Evolutionary conservation across 2,329 filamentous ascomycete genomes (phyloP).

Genomic region (Neospermospora avenae): DNA sequence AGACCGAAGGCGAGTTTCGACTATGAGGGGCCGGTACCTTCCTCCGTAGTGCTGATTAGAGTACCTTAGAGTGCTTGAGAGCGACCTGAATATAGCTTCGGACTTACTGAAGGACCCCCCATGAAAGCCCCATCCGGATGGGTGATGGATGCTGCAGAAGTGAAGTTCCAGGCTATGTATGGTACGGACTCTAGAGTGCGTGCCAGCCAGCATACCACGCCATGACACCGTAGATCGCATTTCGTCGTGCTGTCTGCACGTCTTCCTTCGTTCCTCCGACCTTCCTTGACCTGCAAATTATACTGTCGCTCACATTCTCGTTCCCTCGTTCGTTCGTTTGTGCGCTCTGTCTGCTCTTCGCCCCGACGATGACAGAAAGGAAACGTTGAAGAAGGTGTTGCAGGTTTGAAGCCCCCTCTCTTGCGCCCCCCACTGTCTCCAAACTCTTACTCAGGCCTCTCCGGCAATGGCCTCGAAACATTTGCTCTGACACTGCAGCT

Average conservation of each 20-base stretch:
- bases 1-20: no score
- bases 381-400: background rate
- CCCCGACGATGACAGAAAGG: background rate
- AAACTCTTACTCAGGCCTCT: background rate
- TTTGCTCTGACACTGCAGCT: slow-evolving; percentile 7
- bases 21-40: background rate
- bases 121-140: background rate
- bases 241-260: background rate
- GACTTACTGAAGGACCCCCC: background rate
- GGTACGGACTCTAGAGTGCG: background rate
- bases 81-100: background rate
- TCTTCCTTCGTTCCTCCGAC: background rate
- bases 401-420: slow-evolving; percentile 7
- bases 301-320: slow-evolving; percentile 1
- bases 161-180: background rate
- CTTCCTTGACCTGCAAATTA: background rate
- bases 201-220: background rate
- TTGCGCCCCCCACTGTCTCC: background rate
- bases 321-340: background rate
- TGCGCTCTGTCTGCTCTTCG: background rate
- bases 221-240: background rate
- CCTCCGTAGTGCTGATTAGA: background rate
- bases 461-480: background rate
- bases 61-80: background rate
- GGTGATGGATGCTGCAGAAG: slow-evolving; percentile 3